Evolutionary conservation across 257 asterid genomes (phyloP), one percentile per base, ranked within the genome.

Genomic region (Rubia yunnanensis): DNA sequence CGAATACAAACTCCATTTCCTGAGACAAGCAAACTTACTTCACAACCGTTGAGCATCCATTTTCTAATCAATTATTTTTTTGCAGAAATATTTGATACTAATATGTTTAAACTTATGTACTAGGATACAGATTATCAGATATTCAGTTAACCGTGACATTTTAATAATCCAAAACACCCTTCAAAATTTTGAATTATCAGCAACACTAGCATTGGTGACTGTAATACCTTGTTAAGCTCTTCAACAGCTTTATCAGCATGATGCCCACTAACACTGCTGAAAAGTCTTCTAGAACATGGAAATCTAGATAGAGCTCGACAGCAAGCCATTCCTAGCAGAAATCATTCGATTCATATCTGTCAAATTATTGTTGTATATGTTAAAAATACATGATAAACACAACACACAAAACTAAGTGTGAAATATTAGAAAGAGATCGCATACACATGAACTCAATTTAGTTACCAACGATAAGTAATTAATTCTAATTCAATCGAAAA

Each of bases 231-330:
- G 39, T 57, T 57, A 30, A 57, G 63, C 39, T 57, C 63, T 9
- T 24, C 38, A 28, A 57, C 39, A 57, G 63, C 63, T 14, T 57
- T 57, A 3, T 57, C 39, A 26, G 28, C 13, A 17, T 30, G 24
- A 15, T 10, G 18, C 39, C 63, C 39, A 17, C 24, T 10, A 7
- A 13, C 63, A 30, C 63, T 30, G 63, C 63, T 57, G 24, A 57
- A 57, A 30, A 5, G 4, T 34, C 63, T 57, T 57, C 23, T 28
- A 23, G 39, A 57, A 38, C 38, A 57, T 28, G 38, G 24, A 5
- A 57, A 57, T 30, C 63, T 57, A 28, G 63, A 57, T 57, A 39
- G 39, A 57, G 28, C 63, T 57, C 63, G 63, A 57, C 4, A 57
- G 22, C 32, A 14, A 57, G 63, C 39, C 63, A 57, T 57, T 57